These are phyloP conservation scores for Colletotrichum tropicale DNA, from an alignment of 2,329 filamentous ascomycete species.

Conservation along the genomic window DNA sequence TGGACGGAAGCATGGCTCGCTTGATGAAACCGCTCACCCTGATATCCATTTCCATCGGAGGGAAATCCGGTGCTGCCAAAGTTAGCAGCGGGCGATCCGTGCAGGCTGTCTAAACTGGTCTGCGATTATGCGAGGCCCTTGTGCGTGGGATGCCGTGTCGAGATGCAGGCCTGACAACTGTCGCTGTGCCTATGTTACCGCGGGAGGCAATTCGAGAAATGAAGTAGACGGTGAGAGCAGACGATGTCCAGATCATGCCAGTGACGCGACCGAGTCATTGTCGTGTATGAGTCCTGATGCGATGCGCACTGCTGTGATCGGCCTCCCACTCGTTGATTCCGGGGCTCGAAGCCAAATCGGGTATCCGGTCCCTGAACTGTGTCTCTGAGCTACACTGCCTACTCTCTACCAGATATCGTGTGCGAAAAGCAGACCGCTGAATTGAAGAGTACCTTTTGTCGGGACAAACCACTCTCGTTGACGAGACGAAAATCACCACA, in stretches of 20 bases:
- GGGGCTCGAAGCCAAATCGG: background rate
- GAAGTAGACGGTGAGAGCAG: background rate
- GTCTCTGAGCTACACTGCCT: background rate
- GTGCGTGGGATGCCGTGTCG: background rate
- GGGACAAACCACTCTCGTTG: background rate
- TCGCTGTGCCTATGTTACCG: background rate
- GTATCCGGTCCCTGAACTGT: background rate
- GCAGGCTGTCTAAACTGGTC: background rate
- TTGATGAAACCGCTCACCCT: background rate
- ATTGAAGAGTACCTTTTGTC: background rate
- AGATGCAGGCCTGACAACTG: background rate
- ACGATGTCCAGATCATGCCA: too few relatives aligned
- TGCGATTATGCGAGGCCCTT: background rate
- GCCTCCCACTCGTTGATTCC: background rate
- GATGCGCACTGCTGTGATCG: background rate
- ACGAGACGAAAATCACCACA: background rate
- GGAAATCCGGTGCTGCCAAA: background rate
- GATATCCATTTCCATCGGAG: background rate
- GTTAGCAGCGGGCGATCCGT: background rate
- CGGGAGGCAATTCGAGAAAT: background rate
- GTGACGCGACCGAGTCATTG: background rate
- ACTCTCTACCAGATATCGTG: background rate
- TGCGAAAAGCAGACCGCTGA: rapidly evolving
- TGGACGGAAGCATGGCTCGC: background rate
- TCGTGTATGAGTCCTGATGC: background rate